These are phyloP conservation scores for Termitomyces sp. DNA, from an alignment of 768 basidiomycete genomes.

Conservation along the genomic window DNA sequence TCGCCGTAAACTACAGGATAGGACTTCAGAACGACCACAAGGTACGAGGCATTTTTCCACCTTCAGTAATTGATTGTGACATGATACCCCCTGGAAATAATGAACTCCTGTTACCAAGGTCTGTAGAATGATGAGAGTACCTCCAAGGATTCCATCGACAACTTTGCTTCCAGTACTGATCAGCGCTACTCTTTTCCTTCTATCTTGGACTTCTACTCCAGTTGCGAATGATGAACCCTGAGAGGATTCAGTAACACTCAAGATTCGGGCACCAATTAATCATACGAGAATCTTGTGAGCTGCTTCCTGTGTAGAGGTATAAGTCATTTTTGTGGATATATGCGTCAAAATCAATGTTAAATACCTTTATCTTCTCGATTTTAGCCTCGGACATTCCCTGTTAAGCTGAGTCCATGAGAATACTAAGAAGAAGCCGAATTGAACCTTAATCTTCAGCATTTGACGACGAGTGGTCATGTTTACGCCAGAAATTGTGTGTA, in stretches of 20 bases:
- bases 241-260: not conserved
- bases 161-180: slow-evolving; percentile 93
- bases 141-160: slow-evolving; percentile 86
- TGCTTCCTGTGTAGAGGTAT: slow-evolving; percentile 56
- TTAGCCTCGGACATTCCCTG: slow-evolving; percentile 97
- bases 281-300: slow-evolving; percentile 79
- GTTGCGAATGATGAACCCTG: slow-evolving; percentile 92
- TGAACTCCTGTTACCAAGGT: not conserved
- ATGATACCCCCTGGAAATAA: slow-evolving; percentile 64
- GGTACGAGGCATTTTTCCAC: slow-evolving; percentile 22
- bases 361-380: slow-evolving; percentile 92
- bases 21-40: not conserved
- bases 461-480: slow-evolving; percentile 89
- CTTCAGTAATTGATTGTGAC: slow-evolving; percentile 94
- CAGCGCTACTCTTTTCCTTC: slow-evolving; percentile 68
- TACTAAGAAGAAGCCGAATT: slow-evolving; percentile 2
- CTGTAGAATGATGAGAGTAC: slow-evolving; percentile 28
- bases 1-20: slow-evolving; percentile 78
- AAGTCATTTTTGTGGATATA: not conserved
- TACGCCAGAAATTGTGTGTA: slow-evolving; percentile 83
- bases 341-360: not conserved
- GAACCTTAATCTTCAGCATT: slow-evolving; percentile 89
- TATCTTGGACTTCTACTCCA: slow-evolving; percentile 87
- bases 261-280: not conserved
- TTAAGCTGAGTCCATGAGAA: slow-evolving; percentile 11